These are phyloP conservation scores for Metarhizium humberi DNA, from an alignment of 2,329 filamentous ascomycete species.

Conservation along the genomic window DNA sequence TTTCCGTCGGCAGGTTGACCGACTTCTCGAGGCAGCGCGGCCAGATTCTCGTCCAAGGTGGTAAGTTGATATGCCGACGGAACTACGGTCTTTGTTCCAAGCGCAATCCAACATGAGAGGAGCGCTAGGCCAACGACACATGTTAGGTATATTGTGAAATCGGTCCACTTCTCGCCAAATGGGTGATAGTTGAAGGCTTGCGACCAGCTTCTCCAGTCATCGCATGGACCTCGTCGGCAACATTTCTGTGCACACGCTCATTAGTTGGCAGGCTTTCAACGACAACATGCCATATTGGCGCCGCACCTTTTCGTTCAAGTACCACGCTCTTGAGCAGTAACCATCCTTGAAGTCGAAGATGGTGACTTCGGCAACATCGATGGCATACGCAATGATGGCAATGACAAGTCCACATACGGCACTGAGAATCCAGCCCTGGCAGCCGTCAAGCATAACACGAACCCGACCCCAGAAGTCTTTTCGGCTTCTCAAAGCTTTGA, in stretches of 20 bases:
- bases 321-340: conserved; percentile 67
- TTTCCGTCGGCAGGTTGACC: conserved; percentile 27
- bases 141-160: conserved; percentile 67
- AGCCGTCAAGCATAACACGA: conserved; percentile 68
- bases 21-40: conserved; percentile 37
- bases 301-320: conserved; percentile 56
- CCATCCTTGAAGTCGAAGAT: conserved; percentile 90
- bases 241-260: conserved; percentile 28
- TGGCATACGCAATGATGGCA: conserved; percentile 76
- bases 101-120: conserved; percentile 67
- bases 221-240: conserved; percentile 46
- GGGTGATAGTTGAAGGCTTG: conserved; percentile 35
- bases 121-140: conserved; percentile 62
- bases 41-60: conserved; percentile 88
- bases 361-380: conserved; percentile 77
- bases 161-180: conserved; percentile 50
- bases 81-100: conserved; percentile 89
- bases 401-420: conserved; percentile 82
- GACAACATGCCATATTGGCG: neutral
- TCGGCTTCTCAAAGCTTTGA: conserved; percentile 70
- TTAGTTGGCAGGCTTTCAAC: conserved; percentile 2
- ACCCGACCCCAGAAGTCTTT: conserved; percentile 81
- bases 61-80: conserved; percentile 79
- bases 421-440: conserved; percentile 90
- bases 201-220: conserved; percentile 49